Conservation (phyloP, 2,329 filamentous ascomycete species). For the Colletotrichum falcatum region DNA sequence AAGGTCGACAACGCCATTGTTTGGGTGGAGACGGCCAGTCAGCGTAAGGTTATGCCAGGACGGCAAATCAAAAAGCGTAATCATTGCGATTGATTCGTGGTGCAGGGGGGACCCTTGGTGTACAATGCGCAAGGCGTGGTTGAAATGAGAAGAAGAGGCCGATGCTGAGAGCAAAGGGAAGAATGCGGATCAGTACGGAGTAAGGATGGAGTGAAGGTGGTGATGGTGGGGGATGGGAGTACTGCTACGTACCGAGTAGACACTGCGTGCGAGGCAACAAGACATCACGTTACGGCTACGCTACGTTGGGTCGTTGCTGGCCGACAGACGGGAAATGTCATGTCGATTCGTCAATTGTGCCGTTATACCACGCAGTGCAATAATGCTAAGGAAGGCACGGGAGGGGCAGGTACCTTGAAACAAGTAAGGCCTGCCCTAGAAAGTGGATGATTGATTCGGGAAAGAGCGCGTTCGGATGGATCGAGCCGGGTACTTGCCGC, state of each 20-base stretch:
- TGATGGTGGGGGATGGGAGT: not conserved
- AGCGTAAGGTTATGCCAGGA: slow-evolving; percentile 5
- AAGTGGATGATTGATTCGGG: not conserved
- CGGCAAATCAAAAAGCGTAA: not conserved
- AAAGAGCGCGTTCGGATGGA: slow-evolving; percentile 31
- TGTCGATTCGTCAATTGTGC: not conserved
- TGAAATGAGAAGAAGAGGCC: not conserved
- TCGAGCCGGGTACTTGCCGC: slow-evolving; percentile 22
- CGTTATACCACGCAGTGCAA: too few species aligned
- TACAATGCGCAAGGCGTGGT: not conserved
- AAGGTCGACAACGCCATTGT: not conserved
- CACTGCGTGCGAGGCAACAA: not conserved
- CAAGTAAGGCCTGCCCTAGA: not conserved
- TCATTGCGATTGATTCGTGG: not conserved
- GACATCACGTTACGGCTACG: not conserved
- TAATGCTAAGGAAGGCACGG: not conserved
- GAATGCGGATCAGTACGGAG: not conserved
- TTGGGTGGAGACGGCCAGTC: not conserved
- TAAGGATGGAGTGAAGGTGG: not conserved
- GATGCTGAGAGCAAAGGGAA: too few species aligned
- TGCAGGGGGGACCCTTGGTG: not conserved
- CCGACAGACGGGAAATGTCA: not conserved
- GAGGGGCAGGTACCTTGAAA: slow-evolving; percentile 2
- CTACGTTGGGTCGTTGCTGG: not conserved
- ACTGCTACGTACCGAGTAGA: not conserved